These are phyloP conservation scores for Pseudonectria foliicola DNA, from an alignment of 2,329 filamentous ascomycete genomes.

Conservation along the genomic window DNA sequence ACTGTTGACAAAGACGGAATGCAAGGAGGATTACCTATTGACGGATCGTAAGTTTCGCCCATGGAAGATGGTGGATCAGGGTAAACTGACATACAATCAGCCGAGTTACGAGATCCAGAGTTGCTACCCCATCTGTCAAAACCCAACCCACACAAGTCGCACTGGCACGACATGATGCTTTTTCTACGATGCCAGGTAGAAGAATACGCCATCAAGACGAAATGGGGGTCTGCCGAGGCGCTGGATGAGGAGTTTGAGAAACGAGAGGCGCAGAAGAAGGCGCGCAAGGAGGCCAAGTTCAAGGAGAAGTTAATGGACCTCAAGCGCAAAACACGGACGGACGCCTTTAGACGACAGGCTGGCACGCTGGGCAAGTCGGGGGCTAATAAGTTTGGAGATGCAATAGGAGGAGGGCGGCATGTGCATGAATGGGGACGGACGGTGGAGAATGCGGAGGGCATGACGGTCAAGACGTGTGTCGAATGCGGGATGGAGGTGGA, in stretches of 20 bases:
- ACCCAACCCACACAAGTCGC: constrained; percentile 91
- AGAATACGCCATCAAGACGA: constrained; percentile 79
- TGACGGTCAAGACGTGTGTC: constrained; percentile 73
- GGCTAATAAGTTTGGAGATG: constrained; percentile 66
- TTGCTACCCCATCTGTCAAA: constrained; percentile 80
- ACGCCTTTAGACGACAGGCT: constrained; percentile 72
- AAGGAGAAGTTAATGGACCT: constrained; percentile 80
- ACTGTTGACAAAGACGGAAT: constrained; percentile 93
- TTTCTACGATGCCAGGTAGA: constrained; percentile 92
- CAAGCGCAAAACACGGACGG: constrained; percentile 88
- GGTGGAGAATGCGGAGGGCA: constrained; percentile 63
- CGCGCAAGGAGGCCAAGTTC: constrained; percentile 84
- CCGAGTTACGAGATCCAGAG: constrained; percentile 83
- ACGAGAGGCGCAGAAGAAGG: constrained; percentile 72
- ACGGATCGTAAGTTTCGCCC: constrained; percentile 66
- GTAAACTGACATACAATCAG: constrained; percentile 32
- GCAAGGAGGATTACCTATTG: constrained; percentile 86
- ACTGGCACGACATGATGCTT: constrained; percentile 99
- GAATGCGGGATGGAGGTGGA: constrained; percentile 75
- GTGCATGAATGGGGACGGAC: constrained; percentile 79
- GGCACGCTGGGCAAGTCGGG: constrained; percentile 48
- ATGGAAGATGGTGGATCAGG: neutral
- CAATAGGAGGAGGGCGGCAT: constrained; percentile 64
- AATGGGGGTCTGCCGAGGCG: constrained; percentile 84
- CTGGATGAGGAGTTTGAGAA: constrained; percentile 84